Evolutionary conservation across 2,329 filamentous ascomycete genomes (phyloP).

Genomic region (Colletotrichum tofieldiae): DNA sequence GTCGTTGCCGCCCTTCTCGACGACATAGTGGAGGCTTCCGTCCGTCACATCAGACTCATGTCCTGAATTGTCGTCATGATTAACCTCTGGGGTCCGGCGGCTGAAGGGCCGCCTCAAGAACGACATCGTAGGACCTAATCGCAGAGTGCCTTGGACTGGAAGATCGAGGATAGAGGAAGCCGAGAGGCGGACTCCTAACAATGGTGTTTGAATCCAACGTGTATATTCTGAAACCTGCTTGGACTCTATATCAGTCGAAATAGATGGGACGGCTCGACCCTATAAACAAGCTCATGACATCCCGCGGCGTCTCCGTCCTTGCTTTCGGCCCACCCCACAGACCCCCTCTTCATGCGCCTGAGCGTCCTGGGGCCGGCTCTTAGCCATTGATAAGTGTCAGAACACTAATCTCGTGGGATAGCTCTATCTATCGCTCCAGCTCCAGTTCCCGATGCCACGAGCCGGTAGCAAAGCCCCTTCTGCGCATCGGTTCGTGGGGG

Average conservation of each 20-base stretch:
- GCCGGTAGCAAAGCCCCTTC: background rate
- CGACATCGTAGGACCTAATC: background rate
- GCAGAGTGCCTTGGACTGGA: no score
- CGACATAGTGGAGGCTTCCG: slow-evolving; percentile 9
- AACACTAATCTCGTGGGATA: no score
- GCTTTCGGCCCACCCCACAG: background rate
- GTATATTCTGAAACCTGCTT: background rate
- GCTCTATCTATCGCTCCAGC: background rate
- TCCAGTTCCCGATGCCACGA: background rate
- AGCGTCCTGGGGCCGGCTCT: background rate
- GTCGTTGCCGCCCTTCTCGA: slow-evolving; percentile 61
- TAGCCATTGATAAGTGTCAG: background rate
- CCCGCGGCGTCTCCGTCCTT: background rate
- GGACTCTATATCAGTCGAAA: background rate
- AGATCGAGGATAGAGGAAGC: background rate
- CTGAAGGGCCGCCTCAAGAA: background rate
- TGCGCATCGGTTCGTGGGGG: background rate
- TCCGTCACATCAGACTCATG: background rate
- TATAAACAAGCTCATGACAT: background rate
- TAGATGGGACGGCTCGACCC: background rate
- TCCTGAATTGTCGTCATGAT: background rate
- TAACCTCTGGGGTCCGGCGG: background rate
- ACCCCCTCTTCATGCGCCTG: background rate
- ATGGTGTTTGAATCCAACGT: background rate
- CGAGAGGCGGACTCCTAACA: background rate